Evolutionary conservation across 768 basidiomycete genomes (phyloP).

Genomic region (Leccinum boreale): DNA sequence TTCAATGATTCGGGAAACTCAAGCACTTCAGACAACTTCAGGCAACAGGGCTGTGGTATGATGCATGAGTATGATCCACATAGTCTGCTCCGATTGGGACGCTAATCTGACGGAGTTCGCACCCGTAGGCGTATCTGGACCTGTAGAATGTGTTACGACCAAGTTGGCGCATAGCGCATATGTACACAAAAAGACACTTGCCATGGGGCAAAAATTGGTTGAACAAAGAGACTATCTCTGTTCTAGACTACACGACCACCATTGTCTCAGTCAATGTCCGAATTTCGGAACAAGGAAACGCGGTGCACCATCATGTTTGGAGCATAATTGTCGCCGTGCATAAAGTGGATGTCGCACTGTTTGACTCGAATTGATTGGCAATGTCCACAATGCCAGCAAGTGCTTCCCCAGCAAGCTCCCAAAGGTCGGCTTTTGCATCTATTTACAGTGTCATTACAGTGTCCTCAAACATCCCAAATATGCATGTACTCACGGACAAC

Average conservation of each 20-base stretch:
- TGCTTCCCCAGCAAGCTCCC: conserved; percentile 40
- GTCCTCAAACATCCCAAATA: too few relatives aligned
- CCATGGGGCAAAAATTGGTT: conserved; percentile 24
- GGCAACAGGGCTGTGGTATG: too few relatives aligned
- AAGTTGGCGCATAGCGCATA: neutral
- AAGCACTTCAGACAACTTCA: too few relatives aligned
- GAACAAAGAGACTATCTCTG: conserved; percentile 24
- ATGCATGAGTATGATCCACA: too few relatives aligned
- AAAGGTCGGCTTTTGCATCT: conserved; percentile 41
- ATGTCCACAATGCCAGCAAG: conserved; percentile 39
- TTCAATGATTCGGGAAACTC: too few relatives aligned
- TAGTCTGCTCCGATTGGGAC: too few relatives aligned
- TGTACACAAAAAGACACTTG: neutral
- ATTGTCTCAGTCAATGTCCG: neutral
- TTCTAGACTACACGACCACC: conserved; percentile 14
- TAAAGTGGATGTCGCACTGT: conserved; percentile 43
- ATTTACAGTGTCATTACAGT: neutral
- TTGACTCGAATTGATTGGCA: conserved; percentile 34
- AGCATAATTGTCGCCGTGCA: conserved; percentile 34
- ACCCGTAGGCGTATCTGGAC: conserved; percentile 38
- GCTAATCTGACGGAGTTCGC: conserved; percentile 29
- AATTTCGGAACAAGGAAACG: neutral
- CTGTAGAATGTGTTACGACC: conserved; percentile 3
- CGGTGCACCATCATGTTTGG: conserved; percentile 21
- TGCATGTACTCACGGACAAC: conserved; percentile 28